Evolutionary conservation across 352 stramenopile genomes (phyloP).

Genomic region (Phytophthora litchii): DNA sequence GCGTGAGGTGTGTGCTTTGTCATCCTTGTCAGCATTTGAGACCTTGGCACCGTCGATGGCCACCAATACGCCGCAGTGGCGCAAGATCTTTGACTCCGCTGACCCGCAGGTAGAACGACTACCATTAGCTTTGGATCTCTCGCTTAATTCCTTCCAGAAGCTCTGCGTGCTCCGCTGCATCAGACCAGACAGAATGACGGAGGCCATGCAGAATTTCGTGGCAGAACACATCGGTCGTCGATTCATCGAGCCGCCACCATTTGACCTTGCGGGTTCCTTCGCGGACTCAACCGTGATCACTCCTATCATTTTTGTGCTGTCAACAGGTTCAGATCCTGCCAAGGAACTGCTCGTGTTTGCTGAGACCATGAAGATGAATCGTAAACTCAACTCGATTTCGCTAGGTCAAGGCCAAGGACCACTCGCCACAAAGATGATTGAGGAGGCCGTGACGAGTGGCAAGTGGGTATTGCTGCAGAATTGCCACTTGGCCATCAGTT

Average conservation of each 20-base stretch:
- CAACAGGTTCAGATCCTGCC: conserved; percentile 93
- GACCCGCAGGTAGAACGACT: conserved; percentile 83
- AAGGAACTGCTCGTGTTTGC: conserved; percentile 94
- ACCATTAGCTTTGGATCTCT: conserved; percentile 56
- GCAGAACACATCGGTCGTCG: conserved; percentile 78
- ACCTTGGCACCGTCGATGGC: conserved; percentile 57
- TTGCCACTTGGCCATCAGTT: conserved; percentile 94
- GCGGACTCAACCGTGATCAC: conserved; percentile 89
- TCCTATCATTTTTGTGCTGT: conserved; percentile 94
- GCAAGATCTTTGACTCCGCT: conserved; percentile 79
- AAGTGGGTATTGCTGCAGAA: conserved; percentile 97
- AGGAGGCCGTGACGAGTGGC: conserved; percentile 84
- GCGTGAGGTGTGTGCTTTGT: conserved; percentile 77
- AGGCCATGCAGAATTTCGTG: conserved; percentile 92
- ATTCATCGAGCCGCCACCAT: conserved; percentile 93
- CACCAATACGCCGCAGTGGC: conserved; percentile 56
- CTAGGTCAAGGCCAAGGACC: conserved; percentile 93
- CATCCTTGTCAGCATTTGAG: conserved; percentile 72
- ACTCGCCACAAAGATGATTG: conserved; percentile 91
- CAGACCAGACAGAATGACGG: conserved; percentile 84
- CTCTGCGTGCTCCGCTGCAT: conserved; percentile 82
- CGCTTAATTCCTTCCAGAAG: conserved; percentile 84
- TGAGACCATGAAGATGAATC: conserved; percentile 81
- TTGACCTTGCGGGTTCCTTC: conserved; percentile 92
- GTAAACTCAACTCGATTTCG: conserved; percentile 93